Percentiles rank a stretch among this genome's conserved stretches.
These are phyloP conservation scores for Lactuca sativa DNA, from an alignment of 129 eudicot genomes.

Conservation along the genomic window DNA sequence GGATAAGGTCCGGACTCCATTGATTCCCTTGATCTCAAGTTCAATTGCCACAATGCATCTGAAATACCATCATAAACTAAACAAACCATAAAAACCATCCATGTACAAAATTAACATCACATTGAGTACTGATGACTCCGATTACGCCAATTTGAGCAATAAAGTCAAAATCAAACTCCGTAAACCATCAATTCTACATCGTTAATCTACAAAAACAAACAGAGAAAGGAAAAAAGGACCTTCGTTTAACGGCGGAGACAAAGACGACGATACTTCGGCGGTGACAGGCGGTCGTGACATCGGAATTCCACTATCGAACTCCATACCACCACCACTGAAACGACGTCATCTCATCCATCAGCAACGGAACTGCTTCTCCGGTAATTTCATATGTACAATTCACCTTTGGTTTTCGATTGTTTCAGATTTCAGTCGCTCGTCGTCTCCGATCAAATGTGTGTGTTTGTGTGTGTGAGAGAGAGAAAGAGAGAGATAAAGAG, in stretches of 20 bases:
- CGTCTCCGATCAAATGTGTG: constrained; percentile 27
- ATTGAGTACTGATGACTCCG: constrained; percentile 14
- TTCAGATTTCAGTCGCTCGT: neutral
- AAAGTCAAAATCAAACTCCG: constrained; percentile 9
- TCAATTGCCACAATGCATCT: constrained; percentile 87
- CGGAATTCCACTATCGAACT: constrained; percentile 49
- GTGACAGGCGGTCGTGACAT: constrained; percentile 43
- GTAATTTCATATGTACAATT: constrained; percentile 22
- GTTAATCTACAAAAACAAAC: neutral
- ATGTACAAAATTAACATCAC: constrained; percentile 17
- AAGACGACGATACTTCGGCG: constrained; percentile 33
- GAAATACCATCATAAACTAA: constrained; percentile 34
- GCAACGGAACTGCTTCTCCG: constrained; percentile 28
- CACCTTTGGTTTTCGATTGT: neutral
- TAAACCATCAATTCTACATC: constrained; percentile 2
- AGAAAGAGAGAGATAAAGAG: constrained; percentile 3
- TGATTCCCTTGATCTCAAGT: constrained; percentile 70
- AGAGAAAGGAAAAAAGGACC: constrained; percentile 22
- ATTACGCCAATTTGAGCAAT: constrained; percentile 16
- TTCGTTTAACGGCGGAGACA: constrained; percentile 41
- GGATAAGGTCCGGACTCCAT: constrained; percentile 86
- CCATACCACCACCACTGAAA: constrained; percentile 32
- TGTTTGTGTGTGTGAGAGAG: constrained; percentile 30
- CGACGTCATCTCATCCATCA: constrained; percentile 28
- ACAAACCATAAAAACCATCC: neutral